phyloP scores from a whole-genome alignment of 306 rosid genomes.

The Echinosophora koreensis region DNA sequence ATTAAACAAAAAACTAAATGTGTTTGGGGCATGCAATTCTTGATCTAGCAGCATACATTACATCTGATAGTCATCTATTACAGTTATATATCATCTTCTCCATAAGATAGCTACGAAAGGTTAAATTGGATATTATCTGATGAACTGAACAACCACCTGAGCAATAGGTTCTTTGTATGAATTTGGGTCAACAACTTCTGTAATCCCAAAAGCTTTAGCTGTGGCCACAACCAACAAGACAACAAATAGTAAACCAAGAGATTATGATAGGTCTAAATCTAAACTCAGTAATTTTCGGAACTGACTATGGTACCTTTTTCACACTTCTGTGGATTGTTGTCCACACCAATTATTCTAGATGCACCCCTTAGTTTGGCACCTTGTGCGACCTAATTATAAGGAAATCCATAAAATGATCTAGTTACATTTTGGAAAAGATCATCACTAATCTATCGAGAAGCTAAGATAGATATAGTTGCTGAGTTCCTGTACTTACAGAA shows the following conservation, averaged over 20 bases:
- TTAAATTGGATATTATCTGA: conserved; percentile 18
- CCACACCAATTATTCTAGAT: conserved; percentile 85
- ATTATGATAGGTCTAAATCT: conserved; percentile 16
- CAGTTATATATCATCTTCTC: background rate
- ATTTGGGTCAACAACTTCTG: conserved; percentile 75
- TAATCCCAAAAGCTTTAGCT: conserved; percentile 91
- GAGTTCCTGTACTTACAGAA: conserved; percentile 69
- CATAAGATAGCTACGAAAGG: conserved; percentile 11
- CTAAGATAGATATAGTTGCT: conserved; percentile 28
- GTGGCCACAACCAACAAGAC: conserved; percentile 48
- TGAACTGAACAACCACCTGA: conserved; percentile 61
- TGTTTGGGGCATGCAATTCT: conserved; percentile 22
- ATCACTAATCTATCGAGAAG: conserved; percentile 27
- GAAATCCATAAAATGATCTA: conserved; percentile 27
- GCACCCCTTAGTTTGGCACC: conserved; percentile 92
- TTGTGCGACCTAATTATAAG: conserved; percentile 77
- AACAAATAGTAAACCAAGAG: conserved; percentile 40
- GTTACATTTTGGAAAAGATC: conserved; percentile 27
- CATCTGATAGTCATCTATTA: conserved; percentile 20
- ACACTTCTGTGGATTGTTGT: conserved; percentile 77
- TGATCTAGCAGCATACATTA: conserved; percentile 23
- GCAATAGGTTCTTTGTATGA: conserved; percentile 70
- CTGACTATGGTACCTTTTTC: conserved; percentile 64
- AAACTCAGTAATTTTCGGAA: conserved; percentile 7
- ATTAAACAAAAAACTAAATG: background rate